Evolutionary conservation across 176 grass and related monocot species (phyloP).

Genomic region (Triticum aestivum): DNA sequence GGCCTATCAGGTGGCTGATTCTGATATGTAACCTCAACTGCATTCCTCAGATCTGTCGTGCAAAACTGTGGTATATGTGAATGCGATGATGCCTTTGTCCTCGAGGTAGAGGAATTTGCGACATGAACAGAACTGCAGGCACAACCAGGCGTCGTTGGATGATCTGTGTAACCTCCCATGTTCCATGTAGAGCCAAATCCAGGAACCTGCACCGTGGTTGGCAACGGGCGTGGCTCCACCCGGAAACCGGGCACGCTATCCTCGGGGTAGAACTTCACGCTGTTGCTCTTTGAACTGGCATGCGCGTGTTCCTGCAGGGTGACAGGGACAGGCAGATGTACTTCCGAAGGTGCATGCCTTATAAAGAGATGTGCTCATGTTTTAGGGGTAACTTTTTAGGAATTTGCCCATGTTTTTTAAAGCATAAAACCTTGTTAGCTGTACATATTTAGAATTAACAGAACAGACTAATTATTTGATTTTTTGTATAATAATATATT

Average conservation of each 20-base stretch:
- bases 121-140: conserved; percentile 55
- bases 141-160: conserved; percentile 17
- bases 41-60: conserved; percentile 24
- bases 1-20: conserved; percentile 40
- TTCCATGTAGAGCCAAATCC: conserved; percentile 30
- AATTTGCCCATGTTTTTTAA: not conserved
- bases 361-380: not conserved
- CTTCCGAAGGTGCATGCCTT: not conserved
- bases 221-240: conserved; percentile 33
- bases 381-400: conserved; percentile 4
- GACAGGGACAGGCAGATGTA: not conserved
- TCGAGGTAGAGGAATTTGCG: conserved; percentile 33
- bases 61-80: conserved; percentile 42
- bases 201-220: conserved; percentile 26
- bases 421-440: not conserved
- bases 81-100: conserved; percentile 44
- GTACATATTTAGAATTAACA: not conserved
- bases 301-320: conserved; percentile 47
- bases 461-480: not conserved
- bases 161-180: conserved; percentile 26
- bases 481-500: not conserved
- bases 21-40: conserved; percentile 25
- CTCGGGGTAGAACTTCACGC: conserved; percentile 41
- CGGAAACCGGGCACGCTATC: conserved; percentile 48
- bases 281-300: conserved; percentile 57